Evolutionary conservation across 768 basidiomycete genomes (phyloP).

Genomic region (Daedaleopsis sinensis): DNA sequence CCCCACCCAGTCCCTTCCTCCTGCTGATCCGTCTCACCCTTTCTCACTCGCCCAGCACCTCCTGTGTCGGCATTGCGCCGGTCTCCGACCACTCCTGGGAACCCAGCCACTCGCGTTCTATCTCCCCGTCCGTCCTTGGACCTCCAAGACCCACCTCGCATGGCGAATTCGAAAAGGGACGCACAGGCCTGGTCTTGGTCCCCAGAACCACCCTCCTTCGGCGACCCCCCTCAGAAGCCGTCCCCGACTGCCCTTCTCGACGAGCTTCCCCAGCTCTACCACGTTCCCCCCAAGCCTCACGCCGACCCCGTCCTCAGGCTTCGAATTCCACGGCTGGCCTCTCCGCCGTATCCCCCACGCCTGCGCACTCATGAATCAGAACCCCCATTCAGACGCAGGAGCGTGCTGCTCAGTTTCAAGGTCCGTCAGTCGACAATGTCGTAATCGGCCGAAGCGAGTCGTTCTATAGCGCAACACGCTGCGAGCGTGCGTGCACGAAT

Average conservation of each 20-base stretch:
- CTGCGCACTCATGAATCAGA: constrained; percentile 1
- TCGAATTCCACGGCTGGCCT: background rate
- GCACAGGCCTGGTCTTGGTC: background rate
- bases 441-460: background rate
- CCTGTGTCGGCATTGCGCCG: background rate
- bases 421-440: constrained; percentile 1
- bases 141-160: background rate
- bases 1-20: too few species aligned
- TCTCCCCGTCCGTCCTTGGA: background rate
- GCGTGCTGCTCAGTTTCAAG: background rate
- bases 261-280: background rate
- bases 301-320: background rate
- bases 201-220: background rate
- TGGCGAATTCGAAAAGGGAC: background rate
- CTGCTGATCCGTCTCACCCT: background rate
- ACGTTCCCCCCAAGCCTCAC: background rate
- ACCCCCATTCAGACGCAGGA: background rate
- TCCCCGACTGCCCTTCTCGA: background rate
- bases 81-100: background rate
- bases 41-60: constrained; percentile 1
- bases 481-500: background rate
- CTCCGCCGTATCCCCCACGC: background rate
- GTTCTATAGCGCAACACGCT: background rate
- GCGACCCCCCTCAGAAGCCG: background rate
- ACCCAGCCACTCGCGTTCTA: background rate